These are phyloP conservation scores for Flagelloscypha sp. DNA, from an alignment of 768 basidiomycete genomes.

Conservation along the genomic window DNA sequence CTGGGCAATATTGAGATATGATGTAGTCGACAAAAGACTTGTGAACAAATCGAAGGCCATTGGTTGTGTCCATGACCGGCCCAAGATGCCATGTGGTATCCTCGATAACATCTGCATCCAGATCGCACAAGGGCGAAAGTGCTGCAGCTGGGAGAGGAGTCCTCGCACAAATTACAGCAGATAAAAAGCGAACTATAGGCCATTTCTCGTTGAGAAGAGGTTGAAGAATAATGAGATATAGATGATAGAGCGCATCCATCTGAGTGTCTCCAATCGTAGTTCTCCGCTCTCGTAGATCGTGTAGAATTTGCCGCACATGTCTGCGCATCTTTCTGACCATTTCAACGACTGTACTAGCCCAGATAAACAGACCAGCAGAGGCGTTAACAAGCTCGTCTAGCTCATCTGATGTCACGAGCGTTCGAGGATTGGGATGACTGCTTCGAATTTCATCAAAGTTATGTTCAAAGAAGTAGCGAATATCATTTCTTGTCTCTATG, in stretches of 20 bases:
- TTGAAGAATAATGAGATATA: constrained; percentile 12
- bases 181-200: too few relatives aligned
- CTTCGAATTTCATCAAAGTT: constrained; percentile 11
- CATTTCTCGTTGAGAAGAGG: too few relatives aligned
- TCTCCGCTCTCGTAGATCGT: too few relatives aligned
- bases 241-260: constrained; percentile 13
- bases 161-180: constrained; percentile 16
- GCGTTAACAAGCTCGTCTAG: constrained; percentile 15
- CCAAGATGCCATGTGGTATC: too few relatives aligned
- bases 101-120: too few relatives aligned
- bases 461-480: constrained; percentile 14
- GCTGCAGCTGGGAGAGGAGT: constrained; percentile 12
- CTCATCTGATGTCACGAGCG: constrained; percentile 11
- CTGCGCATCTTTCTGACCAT: too few relatives aligned
- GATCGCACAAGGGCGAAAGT: constrained; percentile 7
- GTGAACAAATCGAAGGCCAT: constrained; percentile 15
- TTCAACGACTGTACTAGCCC: constrained; percentile 16
- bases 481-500: too few relatives aligned
- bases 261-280: constrained; percentile 9
- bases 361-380: constrained; percentile 24
- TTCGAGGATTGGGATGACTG: constrained; percentile 10
- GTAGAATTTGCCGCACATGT: too few relatives aligned
- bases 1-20: too few relatives aligned
- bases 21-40: constrained; percentile 22
- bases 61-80: constrained; percentile 13